Evolutionary conservation across 805 yeast species (phyloP).

Genomic region (Metschnikowia henanensis): DNA sequence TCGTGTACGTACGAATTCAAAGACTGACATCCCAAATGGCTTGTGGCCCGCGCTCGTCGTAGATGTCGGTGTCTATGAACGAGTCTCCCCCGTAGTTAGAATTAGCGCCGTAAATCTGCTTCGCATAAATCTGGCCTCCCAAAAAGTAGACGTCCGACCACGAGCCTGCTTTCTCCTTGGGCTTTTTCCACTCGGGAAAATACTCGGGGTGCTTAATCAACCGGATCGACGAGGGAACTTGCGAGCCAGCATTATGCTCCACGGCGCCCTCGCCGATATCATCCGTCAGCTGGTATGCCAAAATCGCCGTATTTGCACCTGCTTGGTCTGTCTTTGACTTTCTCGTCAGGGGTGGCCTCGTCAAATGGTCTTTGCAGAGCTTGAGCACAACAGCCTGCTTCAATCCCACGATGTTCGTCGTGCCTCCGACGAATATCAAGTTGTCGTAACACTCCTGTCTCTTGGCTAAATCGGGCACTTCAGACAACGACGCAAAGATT

Average conservation of each 20-base stretch:
- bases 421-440: slow-evolving; percentile 76
- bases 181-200: slow-evolving; percentile 88
- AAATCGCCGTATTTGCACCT: slow-evolving; percentile 39
- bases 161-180: slow-evolving; percentile 52
- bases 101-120: slow-evolving; percentile 72
- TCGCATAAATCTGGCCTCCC: slow-evolving; percentile 87
- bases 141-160: slow-evolving; percentile 73
- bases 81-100: slow-evolving; percentile 55
- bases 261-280: slow-evolving; percentile 23
- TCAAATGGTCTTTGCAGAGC: slow-evolving; percentile 55
- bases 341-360: slow-evolving; percentile 32
- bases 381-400: slow-evolving; percentile 64
- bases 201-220: slow-evolving; percentile 80
- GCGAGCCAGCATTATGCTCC: slow-evolving; percentile 35
- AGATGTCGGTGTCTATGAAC: slow-evolving; percentile 67
- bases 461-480: slow-evolving; percentile 64
- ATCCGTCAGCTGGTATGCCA: slow-evolving; percentile 45
- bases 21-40: slow-evolving; percentile 67
- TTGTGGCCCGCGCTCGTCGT: slow-evolving; percentile 78
- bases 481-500: slow-evolving; percentile 51
- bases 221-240: slow-evolving; percentile 78
- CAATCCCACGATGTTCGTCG: slow-evolving; percentile 73
- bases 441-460: slow-evolving; percentile 87
- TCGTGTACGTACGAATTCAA: no score
- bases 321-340: slow-evolving; percentile 24